Conservation (phyloP, 495 filamentous ascomycete genomes). For the Amniculicola lignicola region DNA sequence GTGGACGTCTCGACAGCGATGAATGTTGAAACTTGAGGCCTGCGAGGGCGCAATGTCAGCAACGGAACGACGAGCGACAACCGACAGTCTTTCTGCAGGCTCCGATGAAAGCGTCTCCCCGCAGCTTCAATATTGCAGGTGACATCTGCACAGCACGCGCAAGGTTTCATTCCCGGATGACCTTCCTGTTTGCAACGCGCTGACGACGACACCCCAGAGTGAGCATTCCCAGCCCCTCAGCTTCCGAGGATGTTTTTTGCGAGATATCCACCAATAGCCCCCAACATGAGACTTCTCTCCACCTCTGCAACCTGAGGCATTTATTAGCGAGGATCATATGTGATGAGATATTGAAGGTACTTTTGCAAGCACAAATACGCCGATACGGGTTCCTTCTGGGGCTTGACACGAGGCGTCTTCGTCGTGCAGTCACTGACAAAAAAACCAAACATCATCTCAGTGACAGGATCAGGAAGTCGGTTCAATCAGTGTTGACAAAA, state of each 20-base stretch:
- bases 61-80: too few species aligned
- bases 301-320: constrained; percentile 4
- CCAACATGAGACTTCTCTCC: background rate
- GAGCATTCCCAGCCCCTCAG: background rate
- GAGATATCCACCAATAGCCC: too few species aligned
- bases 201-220: constrained; percentile 14
- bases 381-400: too few species aligned
- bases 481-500: too few species aligned
- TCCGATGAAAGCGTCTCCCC: background rate
- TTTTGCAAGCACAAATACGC: background rate
- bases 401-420: too few species aligned
- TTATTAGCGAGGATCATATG: constrained; percentile 3
- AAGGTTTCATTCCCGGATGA: constrained; percentile 7
- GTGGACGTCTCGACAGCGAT: too few species aligned
- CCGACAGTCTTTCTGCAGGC: too few species aligned
- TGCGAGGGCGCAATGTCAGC: too few species aligned
- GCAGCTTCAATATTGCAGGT: background rate
- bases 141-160: background rate
- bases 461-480: too few species aligned
- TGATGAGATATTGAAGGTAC: constrained; percentile 4
- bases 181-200: constrained; percentile 19
- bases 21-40: too few species aligned
- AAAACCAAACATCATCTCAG: too few species aligned
- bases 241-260: background rate
- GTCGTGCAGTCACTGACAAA: too few species aligned